A percentile compares a stretch with the other conserved stretches of the same genome.
Evolutionary conservation across 2,329 filamentous ascomycete species (phyloP).

Genomic region (Fusarium zealandicum): DNA sequence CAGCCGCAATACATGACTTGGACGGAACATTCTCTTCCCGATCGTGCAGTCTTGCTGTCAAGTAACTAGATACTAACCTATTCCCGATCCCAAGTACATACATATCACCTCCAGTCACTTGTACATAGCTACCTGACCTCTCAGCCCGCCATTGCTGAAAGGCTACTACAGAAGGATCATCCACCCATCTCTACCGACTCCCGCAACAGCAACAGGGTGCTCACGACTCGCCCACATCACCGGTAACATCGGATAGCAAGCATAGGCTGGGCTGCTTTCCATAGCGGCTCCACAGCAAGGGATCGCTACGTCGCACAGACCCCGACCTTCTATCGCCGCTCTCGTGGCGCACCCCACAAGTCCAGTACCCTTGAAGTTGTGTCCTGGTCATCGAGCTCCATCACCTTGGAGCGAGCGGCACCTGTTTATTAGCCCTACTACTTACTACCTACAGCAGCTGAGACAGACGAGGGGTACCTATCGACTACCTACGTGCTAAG

Average conservation of each 20-base stretch:
- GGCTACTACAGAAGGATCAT: too few relatives aligned
- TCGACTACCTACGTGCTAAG: neutral
- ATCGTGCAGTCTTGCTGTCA: neutral
- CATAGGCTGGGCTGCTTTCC: too few relatives aligned
- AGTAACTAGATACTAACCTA: too few relatives aligned
- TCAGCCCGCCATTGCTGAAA: neutral
- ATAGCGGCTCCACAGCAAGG: constrained; percentile 33
- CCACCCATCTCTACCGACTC: neutral
- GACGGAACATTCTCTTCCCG: too few relatives aligned
- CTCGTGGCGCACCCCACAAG: constrained; percentile 35
- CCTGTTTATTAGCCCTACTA: neutral
- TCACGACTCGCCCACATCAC: constrained; percentile 18
- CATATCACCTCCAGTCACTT: neutral
- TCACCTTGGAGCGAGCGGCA: neutral
- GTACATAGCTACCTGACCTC: neutral
- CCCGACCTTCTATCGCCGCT: constrained; percentile 13
- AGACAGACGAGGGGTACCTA: neutral
- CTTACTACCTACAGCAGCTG: neutral
- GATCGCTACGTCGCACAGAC: constrained; percentile 39
- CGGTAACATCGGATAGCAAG: too few relatives aligned
- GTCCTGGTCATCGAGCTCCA: constrained; percentile 22
- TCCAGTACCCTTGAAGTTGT: too few relatives aligned
- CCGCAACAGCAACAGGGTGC: neutral
- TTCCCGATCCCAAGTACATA: neutral
- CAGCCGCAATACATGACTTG: neutral